These are phyloP conservation scores for Ceratobasidium theobromae DNA, from an alignment of 1,284 basidiomycete genomes.

Conservation along the genomic window DNA sequence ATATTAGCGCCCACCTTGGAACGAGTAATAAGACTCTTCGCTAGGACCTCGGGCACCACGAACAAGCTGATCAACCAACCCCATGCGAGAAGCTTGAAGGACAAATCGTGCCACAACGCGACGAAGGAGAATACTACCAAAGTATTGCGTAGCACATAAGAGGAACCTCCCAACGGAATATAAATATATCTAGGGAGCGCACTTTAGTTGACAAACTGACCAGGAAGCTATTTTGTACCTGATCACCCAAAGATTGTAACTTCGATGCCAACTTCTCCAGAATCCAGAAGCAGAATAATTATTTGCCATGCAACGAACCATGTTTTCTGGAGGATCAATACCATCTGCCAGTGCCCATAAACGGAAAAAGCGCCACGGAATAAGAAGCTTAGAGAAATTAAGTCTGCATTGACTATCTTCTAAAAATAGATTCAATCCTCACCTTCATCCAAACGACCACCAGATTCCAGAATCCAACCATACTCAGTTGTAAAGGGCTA, in stretches of 20 bases:
- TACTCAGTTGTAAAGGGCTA: constrained; percentile 78
- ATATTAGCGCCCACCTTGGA: constrained; percentile 57
- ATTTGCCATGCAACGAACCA: constrained; percentile 98
- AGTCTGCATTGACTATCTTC: background rate
- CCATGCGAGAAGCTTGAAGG: constrained; percentile 88
- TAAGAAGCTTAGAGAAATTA: constrained; percentile 63
- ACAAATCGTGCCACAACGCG: constrained; percentile 97
- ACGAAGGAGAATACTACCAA: constrained; percentile 93
- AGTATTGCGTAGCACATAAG: constrained; percentile 46
- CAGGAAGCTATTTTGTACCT: constrained; percentile 52
- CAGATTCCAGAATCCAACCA: constrained; percentile 98
- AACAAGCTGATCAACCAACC: constrained; percentile 95
- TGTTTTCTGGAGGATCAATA: constrained; percentile 95
- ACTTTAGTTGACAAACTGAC: constrained; percentile 6
- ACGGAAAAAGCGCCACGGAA: constrained; percentile 98
- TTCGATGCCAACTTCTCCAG: constrained; percentile 96
- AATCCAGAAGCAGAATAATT: constrained; percentile 94
- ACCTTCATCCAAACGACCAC: constrained; percentile 98
- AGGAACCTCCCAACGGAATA: constrained; percentile 82
- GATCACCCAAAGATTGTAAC: constrained; percentile 95
- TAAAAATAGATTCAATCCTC: constrained; percentile 35
- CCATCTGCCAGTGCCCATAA: constrained; percentile 91
- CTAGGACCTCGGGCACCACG: constrained; percentile 82
- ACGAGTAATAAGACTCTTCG: constrained; percentile 59
- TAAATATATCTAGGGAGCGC: constrained; percentile 80